Conservation (phyloP, 306 rosid species). For the Vigna nakashimae region DNA sequence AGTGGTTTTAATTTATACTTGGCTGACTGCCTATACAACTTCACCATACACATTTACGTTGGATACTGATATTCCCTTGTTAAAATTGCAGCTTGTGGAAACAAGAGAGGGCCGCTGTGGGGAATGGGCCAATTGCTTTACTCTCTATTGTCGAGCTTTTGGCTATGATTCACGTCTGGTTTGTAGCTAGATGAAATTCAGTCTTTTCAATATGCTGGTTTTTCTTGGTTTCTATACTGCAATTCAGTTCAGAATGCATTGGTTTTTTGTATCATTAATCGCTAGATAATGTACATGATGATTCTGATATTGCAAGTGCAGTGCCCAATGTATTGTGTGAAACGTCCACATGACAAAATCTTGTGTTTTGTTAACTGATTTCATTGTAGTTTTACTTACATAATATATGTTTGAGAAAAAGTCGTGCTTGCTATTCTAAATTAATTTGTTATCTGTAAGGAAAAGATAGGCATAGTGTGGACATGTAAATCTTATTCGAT, state of each 20-base stretch:
- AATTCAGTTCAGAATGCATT: conserved; percentile 4
- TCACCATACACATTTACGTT: conserved; percentile 32
- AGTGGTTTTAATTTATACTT: conserved; percentile 8
- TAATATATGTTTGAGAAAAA: not conserved
- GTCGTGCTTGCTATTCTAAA: conserved; percentile 13
- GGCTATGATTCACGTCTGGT: conserved; percentile 93
- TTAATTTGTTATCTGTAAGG: conserved; percentile 20
- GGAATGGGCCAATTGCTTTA: conserved; percentile 99
- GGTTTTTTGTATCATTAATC: conserved; percentile 27
- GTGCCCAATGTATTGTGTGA: conserved; percentile 20
- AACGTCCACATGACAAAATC: conserved; percentile 34
- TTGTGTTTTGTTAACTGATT: conserved; percentile 26
- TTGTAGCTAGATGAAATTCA: conserved; percentile 46
- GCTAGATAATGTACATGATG: conserved; percentile 22
- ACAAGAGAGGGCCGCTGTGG: conserved; percentile 97
- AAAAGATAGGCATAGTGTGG: conserved; percentile 33
- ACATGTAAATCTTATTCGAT: conserved; percentile 23
- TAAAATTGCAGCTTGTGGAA: conserved; percentile 79
- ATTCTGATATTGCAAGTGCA: conserved; percentile 37
- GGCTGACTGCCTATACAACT: conserved; percentile 17
- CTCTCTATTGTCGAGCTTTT: conserved; percentile 88
- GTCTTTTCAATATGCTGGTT: conserved; percentile 31
- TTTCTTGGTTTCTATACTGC: conserved; percentile 34
- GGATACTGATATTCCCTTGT: conserved; percentile 24
- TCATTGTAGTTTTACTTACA: conserved; percentile 18